A percentile compares a stretch with the other conserved stretches of the same genome.
Conservation (phyloP, 768 basidiomycete species). For the Leucosporidium scottii region DNA sequence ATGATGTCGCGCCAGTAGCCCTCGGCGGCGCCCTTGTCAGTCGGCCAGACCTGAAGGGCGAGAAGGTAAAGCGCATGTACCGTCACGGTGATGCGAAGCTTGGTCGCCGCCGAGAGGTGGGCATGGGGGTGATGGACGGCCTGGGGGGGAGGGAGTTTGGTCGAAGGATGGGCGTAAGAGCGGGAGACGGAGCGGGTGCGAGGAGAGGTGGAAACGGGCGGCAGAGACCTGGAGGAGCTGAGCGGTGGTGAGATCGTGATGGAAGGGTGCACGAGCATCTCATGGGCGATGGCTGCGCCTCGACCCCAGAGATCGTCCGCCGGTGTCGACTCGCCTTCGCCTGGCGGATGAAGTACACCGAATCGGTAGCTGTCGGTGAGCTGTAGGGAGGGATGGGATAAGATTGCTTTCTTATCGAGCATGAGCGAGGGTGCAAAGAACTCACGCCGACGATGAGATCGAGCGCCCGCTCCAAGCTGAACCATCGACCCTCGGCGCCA, state of each 20-base stretch:
- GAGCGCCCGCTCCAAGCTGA: conserved; percentile 5
- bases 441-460: conserved; percentile 25
- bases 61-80: conserved; percentile 25
- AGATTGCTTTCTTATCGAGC: too few species aligned
- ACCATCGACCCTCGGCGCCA: conserved; percentile 8
- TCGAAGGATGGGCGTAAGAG: conserved; percentile 21
- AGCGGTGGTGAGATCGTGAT: neutral
- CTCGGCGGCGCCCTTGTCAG: neutral
- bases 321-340: neutral
- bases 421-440: neutral
- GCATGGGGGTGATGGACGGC: neutral
- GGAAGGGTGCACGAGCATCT: conserved; percentile 11
- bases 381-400: neutral
- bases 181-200: conserved; percentile 7
- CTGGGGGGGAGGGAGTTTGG: neutral
- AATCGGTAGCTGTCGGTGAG: conserved; percentile 25
- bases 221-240: neutral
- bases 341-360: conserved; percentile 14
- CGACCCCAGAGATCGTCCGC: conserved; percentile 8
- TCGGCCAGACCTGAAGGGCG: conserved; percentile 16
- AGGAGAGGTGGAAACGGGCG: neutral
- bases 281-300: neutral
- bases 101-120: neutral
- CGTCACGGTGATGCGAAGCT: conserved; percentile 15
- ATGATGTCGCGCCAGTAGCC: conserved; percentile 11